A percentile compares a stretch with the other conserved stretches of the same genome.
These are phyloP conservation scores for Lepiota venenata DNA, from an alignment of 768 basidiomycete species.

Conservation along the genomic window DNA sequence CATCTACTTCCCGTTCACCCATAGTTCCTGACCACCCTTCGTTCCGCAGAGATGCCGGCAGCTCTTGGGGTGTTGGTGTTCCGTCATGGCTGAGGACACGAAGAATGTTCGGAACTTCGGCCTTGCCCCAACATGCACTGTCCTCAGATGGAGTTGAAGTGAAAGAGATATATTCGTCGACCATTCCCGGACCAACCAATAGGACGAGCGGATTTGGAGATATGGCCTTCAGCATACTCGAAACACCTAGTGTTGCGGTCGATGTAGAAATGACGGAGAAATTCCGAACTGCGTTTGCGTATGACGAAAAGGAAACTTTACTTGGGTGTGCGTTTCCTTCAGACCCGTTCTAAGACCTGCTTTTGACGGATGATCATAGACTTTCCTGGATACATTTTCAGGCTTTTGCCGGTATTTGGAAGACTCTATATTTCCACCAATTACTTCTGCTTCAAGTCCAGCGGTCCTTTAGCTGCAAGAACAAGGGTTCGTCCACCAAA, in stretches of 20 bases:
- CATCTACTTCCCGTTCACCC: conserved; percentile 53
- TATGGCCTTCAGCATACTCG: conserved; percentile 78
- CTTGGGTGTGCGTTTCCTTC: conserved; percentile 72
- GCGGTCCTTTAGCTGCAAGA: conserved; percentile 69
- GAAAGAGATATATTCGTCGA: conserved; percentile 59
- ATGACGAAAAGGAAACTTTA: conserved; percentile 82
- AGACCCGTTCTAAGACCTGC: conserved; percentile 1
- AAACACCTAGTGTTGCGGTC: conserved; percentile 59
- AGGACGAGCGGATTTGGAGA: conserved; percentile 42
- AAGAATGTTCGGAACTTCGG: conserved; percentile 33
- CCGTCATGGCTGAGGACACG: conserved; percentile 67
- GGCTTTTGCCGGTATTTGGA: conserved; percentile 87
- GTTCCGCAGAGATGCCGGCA: conserved; percentile 44
- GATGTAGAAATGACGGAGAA: conserved; percentile 70
- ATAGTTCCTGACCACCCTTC: conserved; percentile 44
- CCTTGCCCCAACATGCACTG: conserved; percentile 21
- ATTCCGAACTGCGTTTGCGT: conserved; percentile 79
- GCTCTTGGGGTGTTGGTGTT: conserved; percentile 62
- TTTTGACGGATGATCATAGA: conserved; percentile 42
- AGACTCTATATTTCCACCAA: conserved; percentile 89
- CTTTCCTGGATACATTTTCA: conserved; percentile 86
- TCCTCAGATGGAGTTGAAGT: conserved; percentile 33
- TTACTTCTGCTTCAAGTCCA: conserved; percentile 94
- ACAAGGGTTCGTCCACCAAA: conserved; percentile 65
- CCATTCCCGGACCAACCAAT: conserved; percentile 23